Evolutionary conservation across 2,329 filamentous ascomycete genomes (phyloP).

Genomic region (Trichoderma simmonsii): DNA sequence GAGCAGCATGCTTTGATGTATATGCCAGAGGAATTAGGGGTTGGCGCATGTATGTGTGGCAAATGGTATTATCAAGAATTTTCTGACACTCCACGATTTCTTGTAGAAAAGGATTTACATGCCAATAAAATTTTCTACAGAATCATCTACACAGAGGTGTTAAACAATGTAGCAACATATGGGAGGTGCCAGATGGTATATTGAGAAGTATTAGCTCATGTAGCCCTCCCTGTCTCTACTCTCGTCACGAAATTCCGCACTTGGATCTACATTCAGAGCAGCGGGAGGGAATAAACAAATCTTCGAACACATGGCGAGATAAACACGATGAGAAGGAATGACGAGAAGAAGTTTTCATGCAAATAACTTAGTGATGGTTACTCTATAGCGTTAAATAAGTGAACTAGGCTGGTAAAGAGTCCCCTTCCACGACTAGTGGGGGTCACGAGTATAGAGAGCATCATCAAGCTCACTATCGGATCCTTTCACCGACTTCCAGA

Average conservation of each 20-base stretch:
- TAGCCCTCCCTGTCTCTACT: not conserved
- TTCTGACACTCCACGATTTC: not conserved
- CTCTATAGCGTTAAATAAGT: not conserved
- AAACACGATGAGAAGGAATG: not conserved
- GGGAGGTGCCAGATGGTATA: not conserved
- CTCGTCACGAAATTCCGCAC: not conserved
- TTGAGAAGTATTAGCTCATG: not conserved
- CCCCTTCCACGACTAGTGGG: not conserved
- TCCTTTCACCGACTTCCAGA: not conserved
- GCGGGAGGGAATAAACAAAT: not conserved
- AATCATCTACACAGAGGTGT: not conserved
- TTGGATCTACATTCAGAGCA: not conserved
- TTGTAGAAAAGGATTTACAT: not conserved
- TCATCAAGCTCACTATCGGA: not conserved
- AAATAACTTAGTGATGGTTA: not conserved
- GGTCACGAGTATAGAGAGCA: not conserved
- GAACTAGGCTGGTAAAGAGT: not conserved
- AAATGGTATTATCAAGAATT: not conserved
- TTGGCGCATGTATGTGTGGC: not conserved
- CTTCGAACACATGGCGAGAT: not conserved
- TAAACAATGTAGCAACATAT: not conserved
- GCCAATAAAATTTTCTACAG: not conserved
- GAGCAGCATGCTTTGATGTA: not conserved
- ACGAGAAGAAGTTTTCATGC: not conserved
- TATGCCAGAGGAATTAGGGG: not conserved